Evolutionary conservation across 345 rosid species (phyloP).

Genomic region (Eucalyptus tenuipes): DNA sequence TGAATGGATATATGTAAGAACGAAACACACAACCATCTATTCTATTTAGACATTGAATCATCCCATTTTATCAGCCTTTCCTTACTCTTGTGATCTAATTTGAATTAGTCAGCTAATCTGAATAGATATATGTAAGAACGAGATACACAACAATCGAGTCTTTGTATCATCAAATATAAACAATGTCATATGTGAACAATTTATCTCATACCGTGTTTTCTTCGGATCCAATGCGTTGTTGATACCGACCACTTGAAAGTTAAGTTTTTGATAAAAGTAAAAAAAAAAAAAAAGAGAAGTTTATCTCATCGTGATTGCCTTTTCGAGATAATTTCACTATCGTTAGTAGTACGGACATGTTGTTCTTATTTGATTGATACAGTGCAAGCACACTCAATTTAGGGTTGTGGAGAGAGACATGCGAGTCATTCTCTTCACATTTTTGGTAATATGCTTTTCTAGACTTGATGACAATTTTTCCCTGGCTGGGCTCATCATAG

Average conservation of each 20-base stretch:
- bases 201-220: rapidly evolving
- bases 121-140: too few species aligned
- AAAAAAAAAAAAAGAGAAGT: neutral
- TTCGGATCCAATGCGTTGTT: neutral
- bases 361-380: neutral
- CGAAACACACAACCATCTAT: neutral
- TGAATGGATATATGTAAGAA: neutral
- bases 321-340: neutral
- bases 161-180: neutral
- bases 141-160: neutral
- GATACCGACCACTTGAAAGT: neutral
- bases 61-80: neutral
- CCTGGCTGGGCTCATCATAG: too few species aligned
- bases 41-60: neutral
- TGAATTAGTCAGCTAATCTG: neutral
- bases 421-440: neutral
- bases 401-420: neutral
- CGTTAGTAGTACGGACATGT: neutral
- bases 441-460: neutral
- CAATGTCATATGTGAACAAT: neutral
- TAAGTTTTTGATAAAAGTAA: neutral
- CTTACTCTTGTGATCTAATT: too few species aligned
- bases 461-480: neutral
- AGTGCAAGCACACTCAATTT: too few species aligned
- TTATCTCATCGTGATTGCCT: too few species aligned